These are phyloP conservation scores for Pilobolus umbonatus DNA, from an alignment of 192 early-diverging fungal species.

Conservation along the genomic window DNA sequence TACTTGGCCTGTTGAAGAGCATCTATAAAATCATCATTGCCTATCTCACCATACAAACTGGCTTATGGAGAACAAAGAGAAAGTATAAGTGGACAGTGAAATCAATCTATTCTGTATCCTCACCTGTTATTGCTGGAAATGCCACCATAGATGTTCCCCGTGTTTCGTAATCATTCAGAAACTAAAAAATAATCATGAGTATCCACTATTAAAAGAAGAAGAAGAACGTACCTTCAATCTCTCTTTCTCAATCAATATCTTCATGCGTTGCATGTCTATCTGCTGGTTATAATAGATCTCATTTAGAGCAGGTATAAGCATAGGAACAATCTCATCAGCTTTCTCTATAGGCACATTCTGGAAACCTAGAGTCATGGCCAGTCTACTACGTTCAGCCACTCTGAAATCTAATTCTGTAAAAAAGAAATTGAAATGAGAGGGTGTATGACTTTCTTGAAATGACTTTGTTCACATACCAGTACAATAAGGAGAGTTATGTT, in stretches of 20 bases:
- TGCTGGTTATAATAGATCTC: conserved; percentile 36
- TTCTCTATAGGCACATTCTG: conserved; percentile 47
- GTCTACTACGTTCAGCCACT: conserved; percentile 38
- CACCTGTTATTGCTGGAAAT: conserved; percentile 18
- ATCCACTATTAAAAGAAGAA: background rate
- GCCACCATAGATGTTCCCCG: conserved; percentile 13
- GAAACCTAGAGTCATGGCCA: conserved; percentile 33
- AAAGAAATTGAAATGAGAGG: background rate
- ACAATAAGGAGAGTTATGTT: conserved; percentile 52
- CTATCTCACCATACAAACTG: conserved; percentile 44
- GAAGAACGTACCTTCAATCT: conserved; percentile 34
- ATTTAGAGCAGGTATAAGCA: conserved; percentile 38
- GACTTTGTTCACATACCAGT: conserved; percentile 37
- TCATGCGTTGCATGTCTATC: conserved; percentile 53
- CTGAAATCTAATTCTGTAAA: conserved; percentile 37
- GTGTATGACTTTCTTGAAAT: background rate
- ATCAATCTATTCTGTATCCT: background rate
- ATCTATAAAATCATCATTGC: conserved; percentile 40
- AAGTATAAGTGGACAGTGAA: background rate
- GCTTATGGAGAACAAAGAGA: conserved; percentile 24
- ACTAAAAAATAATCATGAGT: conserved; percentile 9
- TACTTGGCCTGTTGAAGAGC: conserved; percentile 39
- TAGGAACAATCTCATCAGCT: conserved; percentile 37
- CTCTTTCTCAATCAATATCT: conserved; percentile 42
- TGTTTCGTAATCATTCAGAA: conserved; percentile 13